Percentiles rank a stretch among this genome's conserved stretches.
Evolutionary conservation across 2,329 filamentous ascomycete species (phyloP).

Genomic region (Arthrobotrys sphaeroides): DNA sequence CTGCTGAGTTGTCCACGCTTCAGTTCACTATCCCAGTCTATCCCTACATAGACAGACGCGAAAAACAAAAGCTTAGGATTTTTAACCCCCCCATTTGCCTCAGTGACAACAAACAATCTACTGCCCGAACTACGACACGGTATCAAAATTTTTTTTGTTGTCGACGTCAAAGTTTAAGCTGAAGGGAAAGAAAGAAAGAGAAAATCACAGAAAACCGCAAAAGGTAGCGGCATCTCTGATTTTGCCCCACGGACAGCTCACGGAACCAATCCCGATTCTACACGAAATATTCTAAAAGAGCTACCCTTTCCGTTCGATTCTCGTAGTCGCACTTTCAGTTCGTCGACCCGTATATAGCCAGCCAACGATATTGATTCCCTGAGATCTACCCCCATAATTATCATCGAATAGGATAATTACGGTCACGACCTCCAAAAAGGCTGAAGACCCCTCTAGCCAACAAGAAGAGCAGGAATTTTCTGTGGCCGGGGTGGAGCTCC

Average conservation of each 20-base stretch:
- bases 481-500: constrained; percentile 42
- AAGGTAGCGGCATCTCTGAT: constrained; percentile 23
- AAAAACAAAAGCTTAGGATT: constrained; percentile 26
- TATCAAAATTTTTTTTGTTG: constrained; percentile 9
- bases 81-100: constrained; percentile 18
- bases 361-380: constrained; percentile 39
- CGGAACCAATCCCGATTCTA: constrained; percentile 51
- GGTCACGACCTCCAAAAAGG: constrained; percentile 34
- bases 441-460: constrained; percentile 41
- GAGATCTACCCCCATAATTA: constrained; percentile 40
- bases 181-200: not conserved
- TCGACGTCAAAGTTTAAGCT: constrained; percentile 7
- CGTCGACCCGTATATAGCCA: constrained; percentile 44
- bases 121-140: constrained; percentile 29
- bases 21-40: constrained; percentile 32
- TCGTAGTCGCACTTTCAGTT: constrained; percentile 28
- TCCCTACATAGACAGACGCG: constrained; percentile 31
- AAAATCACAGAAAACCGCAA: not conserved
- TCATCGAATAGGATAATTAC: constrained; percentile 54
- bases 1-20: constrained; percentile 51
- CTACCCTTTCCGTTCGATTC: constrained; percentile 42
- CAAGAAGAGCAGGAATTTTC: constrained; percentile 47
- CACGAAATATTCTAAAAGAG: constrained; percentile 41
- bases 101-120: constrained; percentile 45
- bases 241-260: constrained; percentile 46